phyloP scores from a whole-genome alignment of 2,329 filamentous ascomycete species.

The Ophiocordyceps camponoti-floridani region DNA sequence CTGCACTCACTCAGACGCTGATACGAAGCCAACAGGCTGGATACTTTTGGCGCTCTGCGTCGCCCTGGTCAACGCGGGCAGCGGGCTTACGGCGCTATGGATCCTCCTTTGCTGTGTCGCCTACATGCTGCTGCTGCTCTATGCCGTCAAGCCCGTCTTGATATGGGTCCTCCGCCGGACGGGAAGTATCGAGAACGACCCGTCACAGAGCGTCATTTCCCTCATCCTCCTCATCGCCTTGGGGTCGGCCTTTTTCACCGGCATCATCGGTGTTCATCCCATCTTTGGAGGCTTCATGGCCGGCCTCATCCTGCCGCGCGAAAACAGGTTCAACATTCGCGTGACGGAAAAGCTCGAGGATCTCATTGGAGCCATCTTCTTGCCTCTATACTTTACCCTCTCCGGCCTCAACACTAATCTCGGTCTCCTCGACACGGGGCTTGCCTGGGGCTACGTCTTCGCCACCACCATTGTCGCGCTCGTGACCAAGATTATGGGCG shows the following conservation, averaged over 20 bases:
- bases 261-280: slow-evolving; percentile 79
- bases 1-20: not conserved
- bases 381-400: slow-evolving; percentile 85
- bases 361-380: slow-evolving; percentile 63
- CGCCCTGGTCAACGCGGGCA: slow-evolving; percentile 74
- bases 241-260: slow-evolving; percentile 68
- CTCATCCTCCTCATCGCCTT: slow-evolving; percentile 68
- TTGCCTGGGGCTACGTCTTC: slow-evolving; percentile 79
- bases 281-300: slow-evolving; percentile 90
- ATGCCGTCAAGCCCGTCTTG: slow-evolving; percentile 55
- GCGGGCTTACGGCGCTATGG: slow-evolving; percentile 67
- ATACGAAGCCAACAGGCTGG: slow-evolving; percentile 33
- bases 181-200: slow-evolving; percentile 70
- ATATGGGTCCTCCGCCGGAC: slow-evolving; percentile 55
- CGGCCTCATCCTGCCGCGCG: slow-evolving; percentile 77
- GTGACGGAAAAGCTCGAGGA: slow-evolving; percentile 91
- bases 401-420: slow-evolving; percentile 81
- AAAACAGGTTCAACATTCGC: slow-evolving; percentile 79
- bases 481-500: slow-evolving; percentile 67
- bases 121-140: slow-evolving; percentile 61
- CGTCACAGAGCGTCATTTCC: slow-evolving; percentile 68
- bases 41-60: slow-evolving; percentile 85
- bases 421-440: slow-evolving; percentile 63
- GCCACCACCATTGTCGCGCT: slow-evolving; percentile 72
- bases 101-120: slow-evolving; percentile 61